Evolutionary conservation across 2,329 filamentous ascomycete species (phyloP).

Genomic region (Paracamarosporium sp.): DNA sequence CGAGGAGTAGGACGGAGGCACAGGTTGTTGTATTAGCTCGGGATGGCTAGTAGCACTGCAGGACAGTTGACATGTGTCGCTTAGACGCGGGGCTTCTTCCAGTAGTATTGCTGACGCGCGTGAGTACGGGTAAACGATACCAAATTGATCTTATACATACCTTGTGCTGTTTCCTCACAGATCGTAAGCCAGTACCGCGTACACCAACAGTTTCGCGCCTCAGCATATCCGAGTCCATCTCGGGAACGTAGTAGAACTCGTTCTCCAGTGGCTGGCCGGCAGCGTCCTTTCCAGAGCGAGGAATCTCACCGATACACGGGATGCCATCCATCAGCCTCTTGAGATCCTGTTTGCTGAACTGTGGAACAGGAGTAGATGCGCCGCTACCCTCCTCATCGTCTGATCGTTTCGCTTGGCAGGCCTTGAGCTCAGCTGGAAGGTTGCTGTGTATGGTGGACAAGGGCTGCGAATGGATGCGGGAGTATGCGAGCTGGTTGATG

Average conservation of each 20-base stretch:
- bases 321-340: constrained; percentile 75
- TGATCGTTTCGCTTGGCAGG: constrained; percentile 28
- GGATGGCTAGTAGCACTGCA: background rate
- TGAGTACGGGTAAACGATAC: constrained; percentile 14
- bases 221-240: constrained; percentile 80
- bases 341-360: constrained; percentile 58
- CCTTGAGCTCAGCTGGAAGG: constrained; percentile 69
- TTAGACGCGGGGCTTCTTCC: constrained; percentile 64
- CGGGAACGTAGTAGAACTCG: constrained; percentile 96
- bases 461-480: constrained; percentile 88
- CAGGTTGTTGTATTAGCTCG: background rate
- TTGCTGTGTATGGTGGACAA: constrained; percentile 88
- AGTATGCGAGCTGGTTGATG: constrained; percentile 94
- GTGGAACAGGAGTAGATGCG: constrained; percentile 28
- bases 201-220: constrained; percentile 83
- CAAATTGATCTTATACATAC: constrained; percentile 56
- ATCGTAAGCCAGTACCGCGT: constrained; percentile 85
- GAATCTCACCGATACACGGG: constrained; percentile 84
- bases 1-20: background rate
- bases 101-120: constrained; percentile 70
- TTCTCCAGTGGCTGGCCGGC: constrained; percentile 92
- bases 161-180: constrained; percentile 96
- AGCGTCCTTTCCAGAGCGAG: constrained; percentile 91
- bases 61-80: background rate
- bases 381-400: constrained; percentile 28